Percentiles rank a stretch among this genome's conserved stretches.
Evolutionary conservation across 2,329 filamentous ascomycete genomes (phyloP).

Genomic region (Tricladium varicosporioides): DNA sequence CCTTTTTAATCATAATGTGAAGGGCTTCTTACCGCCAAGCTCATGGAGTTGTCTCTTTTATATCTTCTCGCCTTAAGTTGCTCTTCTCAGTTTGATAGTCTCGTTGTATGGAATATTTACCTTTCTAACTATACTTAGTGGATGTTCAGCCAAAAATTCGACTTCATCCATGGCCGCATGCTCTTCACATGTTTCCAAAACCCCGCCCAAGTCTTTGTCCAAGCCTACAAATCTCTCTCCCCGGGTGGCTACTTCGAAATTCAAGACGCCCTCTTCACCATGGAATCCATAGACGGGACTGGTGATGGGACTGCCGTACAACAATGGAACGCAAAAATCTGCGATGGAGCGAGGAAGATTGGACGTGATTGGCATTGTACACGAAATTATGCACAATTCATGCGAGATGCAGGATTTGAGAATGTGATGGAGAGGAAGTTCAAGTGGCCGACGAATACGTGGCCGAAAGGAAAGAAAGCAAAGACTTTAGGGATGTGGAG

Average conservation of each 20-base stretch:
- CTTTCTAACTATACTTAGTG: background rate
- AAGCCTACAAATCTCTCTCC: conserved; percentile 25
- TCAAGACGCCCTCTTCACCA: conserved; percentile 10
- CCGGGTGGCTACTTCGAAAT: conserved; percentile 46
- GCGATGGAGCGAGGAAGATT: conserved; percentile 13
- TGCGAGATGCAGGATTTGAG: conserved; percentile 52
- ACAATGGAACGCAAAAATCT: conserved; percentile 19
- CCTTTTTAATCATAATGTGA: too few relatives aligned
- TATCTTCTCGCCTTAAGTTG: background rate
- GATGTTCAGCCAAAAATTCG: conserved; percentile 11
- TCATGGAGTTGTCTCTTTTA: background rate
- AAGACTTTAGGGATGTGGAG: conserved; percentile 47
- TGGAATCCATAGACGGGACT: conserved; percentile 6
- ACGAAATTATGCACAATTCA: conserved; percentile 36
- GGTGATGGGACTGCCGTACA: conserved; percentile 13
- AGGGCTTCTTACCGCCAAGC: too few relatives aligned
- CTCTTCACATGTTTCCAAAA: conserved; percentile 12
- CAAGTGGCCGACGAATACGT: conserved; percentile 50
- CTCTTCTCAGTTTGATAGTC: background rate
- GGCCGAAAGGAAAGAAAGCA: conserved; percentile 49
- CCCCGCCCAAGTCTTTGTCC: background rate
- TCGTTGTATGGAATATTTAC: too few relatives aligned
- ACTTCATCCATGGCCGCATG: conserved; percentile 16
- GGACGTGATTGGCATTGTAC: conserved; percentile 26
- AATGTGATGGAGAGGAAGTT: conserved; percentile 48